A percentile compares a stretch with the other conserved stretches of the same genome.
Conservation (phyloP, 2,329 filamentous ascomycete genomes). For the Chaetomium sp. region DNA sequence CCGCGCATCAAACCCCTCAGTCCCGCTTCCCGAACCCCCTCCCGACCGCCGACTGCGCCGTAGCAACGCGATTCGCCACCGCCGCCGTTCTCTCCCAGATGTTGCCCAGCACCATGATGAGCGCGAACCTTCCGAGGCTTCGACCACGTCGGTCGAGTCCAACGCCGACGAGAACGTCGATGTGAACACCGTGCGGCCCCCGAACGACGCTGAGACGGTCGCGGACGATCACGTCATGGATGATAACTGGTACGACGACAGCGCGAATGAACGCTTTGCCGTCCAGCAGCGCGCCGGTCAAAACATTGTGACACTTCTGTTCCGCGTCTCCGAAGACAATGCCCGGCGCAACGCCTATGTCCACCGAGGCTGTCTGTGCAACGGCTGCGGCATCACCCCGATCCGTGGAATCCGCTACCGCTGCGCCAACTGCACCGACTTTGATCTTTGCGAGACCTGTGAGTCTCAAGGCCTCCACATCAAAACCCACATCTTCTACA, state of each 20-base stretch:
- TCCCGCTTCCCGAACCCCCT: constrained; percentile 18
- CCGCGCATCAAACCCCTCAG: constrained; percentile 23
- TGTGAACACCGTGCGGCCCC: constrained; percentile 21
- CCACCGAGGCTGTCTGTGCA: constrained; percentile 87
- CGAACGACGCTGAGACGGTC: constrained; percentile 32
- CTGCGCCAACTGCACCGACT: constrained; percentile 93
- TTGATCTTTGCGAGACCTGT: constrained; percentile 90
- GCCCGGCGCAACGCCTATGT: constrained; percentile 82
- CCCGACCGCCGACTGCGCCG: constrained; percentile 46
- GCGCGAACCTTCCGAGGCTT: constrained; percentile 30
- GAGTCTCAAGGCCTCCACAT: constrained; percentile 71
- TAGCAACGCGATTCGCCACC: constrained; percentile 60
- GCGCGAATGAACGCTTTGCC: constrained; percentile 34
- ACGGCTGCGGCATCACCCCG: constrained; percentile 78
- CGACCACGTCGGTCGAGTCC: constrained; percentile 37
- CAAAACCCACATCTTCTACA: constrained; percentile 95
- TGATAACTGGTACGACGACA: constrained; percentile 49
- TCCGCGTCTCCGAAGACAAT: constrained; percentile 90
- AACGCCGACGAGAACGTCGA: constrained; percentile 39
- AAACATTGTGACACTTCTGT: constrained; percentile 77
- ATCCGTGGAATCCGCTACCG: constrained; percentile 90
- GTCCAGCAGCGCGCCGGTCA: constrained; percentile 55
- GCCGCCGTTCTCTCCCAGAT: constrained; percentile 20
- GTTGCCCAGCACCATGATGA: constrained; percentile 13
- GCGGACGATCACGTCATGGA: constrained; percentile 31